A percentile compares a stretch with the other conserved stretches of the same genome.
Evolutionary conservation across 345 rosid genomes (phyloP).

Genomic region (Syzygium oleosum): DNA sequence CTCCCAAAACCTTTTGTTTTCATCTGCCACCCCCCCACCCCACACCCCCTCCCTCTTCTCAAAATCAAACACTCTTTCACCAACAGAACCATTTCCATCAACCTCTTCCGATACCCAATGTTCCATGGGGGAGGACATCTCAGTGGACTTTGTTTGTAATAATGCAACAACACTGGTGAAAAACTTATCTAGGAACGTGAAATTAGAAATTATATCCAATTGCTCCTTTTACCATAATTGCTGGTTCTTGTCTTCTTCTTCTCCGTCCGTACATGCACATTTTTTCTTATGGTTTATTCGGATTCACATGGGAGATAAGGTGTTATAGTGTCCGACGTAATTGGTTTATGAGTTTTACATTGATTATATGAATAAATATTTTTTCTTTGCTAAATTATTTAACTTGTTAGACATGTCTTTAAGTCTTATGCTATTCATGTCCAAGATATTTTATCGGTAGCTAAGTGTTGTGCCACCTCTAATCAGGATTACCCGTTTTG

Average conservation of each 20-base stretch:
- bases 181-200: not conserved
- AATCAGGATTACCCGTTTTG: not conserved
- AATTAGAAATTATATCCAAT: not conserved
- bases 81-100: not conserved
- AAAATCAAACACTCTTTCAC: not conserved
- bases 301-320: not conserved
- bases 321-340: not conserved
- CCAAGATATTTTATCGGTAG: not conserved
- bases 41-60: not conserved
- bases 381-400: not conserved
- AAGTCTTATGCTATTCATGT: not conserved
- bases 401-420: not conserved
- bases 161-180: not conserved
- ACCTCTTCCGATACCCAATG: not conserved
- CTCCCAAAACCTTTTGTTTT: not conserved
- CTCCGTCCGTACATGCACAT: not conserved
- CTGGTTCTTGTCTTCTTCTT: not conserved
- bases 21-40: not conserved
- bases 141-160: not conserved
- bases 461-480: not conserved
- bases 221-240: not conserved
- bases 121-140: not conserved
- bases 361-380: not conserved
- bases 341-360: not conserved
- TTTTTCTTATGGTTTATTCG: not conserved